A percentile compares a stretch with the other conserved stretches of the same genome.
Conservation (phyloP, 441 rosid genomes). For the Gossypium trilobum region DNA sequence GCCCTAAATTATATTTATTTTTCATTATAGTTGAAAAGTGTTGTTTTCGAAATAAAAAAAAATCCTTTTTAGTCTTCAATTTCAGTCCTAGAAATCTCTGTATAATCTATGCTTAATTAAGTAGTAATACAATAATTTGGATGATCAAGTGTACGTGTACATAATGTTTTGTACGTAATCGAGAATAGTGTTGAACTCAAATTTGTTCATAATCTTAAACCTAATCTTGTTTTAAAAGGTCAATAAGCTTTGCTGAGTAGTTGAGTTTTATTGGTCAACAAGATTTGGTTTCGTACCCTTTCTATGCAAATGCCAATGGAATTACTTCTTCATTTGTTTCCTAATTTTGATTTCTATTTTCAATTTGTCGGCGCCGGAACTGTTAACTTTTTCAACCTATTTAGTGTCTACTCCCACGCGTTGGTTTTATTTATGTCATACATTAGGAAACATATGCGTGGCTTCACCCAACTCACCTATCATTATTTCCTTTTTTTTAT, state of each 20-base stretch:
- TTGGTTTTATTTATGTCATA: not conserved
- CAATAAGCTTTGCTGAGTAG: not conserved
- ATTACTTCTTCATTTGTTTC: not conserved
- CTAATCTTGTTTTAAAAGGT: not conserved
- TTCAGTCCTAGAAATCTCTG: not conserved
- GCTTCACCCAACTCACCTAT: not conserved
- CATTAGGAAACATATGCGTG: constrained; percentile 15
- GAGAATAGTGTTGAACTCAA: not conserved
- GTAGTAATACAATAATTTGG: not conserved
- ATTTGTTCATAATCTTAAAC: not conserved
- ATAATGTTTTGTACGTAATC: not conserved
- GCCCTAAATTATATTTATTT: no score
- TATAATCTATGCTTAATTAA: not conserved
- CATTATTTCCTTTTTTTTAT: not conserved
- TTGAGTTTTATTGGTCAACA: not conserved
- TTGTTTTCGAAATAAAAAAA: not conserved
- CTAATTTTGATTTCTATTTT: constrained; percentile 5
- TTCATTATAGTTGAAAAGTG: not conserved
- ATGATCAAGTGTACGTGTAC: not conserved
- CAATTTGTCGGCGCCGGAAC: constrained; percentile 33
- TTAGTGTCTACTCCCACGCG: not conserved
- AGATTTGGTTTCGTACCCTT: not conserved
- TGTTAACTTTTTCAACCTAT: constrained; percentile 9
- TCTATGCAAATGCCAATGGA: not conserved
- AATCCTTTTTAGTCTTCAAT: not conserved